Evolutionary conservation across 2,329 filamentous ascomycete species (phyloP), one percentile per base, ranked within the genome.

Genomic region (Aspergillus sp.): DNA sequence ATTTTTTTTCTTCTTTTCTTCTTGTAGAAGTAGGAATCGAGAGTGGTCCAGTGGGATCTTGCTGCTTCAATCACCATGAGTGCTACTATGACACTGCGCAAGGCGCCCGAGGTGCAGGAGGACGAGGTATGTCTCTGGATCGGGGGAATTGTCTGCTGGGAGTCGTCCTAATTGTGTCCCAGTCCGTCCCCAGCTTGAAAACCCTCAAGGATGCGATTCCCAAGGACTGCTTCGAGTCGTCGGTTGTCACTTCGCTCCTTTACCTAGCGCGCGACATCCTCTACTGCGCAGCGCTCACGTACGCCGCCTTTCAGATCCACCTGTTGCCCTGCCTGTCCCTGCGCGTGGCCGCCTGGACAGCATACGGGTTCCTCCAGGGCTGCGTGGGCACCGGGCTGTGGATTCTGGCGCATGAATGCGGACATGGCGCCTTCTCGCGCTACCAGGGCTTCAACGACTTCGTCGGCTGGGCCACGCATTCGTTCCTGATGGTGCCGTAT

Each of bases 391-490:
- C 84, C 3, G 86, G 86, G 3, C 72, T 89, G 60, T 89, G 86
- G 86, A 85, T 87, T 59, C 74, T 88, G 38, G 85, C 82, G 14
- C 86, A 89, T 66, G 86, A 89, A 68, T 86, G 82, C 67, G 86
- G 86, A 47, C 86, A 89, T 67, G 82, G 82, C 16, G 84, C 85
- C 45, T 86, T 89, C 67, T 86, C 82, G n/a, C 68, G 73, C 19
- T 76, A 81, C 67, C 73, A 73, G 45, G 65, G 60, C 30, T 65
- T 87, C 57, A 88, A 88, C 68, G 79, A 86, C 63, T 66, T 78
- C 14, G 74, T 84, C 51, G 86, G 86, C 54, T 86, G 84, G 76
- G 66, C 80, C 45, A 70, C 84, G n/a, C 86, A 89, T 76, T 86
- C 82, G 6, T 75, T 79, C 53, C 76, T 89, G 36, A 69, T 86